Conservation (phyloP, 2,329 filamentous ascomycete species). For the Botryotinia calthae region DNA sequence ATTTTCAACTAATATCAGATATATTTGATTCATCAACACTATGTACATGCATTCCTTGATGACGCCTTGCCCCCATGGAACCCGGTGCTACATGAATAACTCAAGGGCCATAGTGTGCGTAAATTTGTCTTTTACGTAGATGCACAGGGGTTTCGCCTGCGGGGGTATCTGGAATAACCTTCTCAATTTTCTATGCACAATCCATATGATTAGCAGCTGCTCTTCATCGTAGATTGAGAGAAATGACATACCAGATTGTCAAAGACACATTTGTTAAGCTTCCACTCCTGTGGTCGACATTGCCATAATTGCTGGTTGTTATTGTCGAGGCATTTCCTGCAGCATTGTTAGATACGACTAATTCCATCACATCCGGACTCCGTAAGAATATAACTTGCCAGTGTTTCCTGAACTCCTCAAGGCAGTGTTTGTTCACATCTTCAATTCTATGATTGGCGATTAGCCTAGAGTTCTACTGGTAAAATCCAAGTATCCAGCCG, state of each 20-base stretch:
- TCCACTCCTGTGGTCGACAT: constrained; percentile 83
- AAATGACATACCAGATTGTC: constrained; percentile 77
- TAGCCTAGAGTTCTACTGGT: constrained; percentile 16
- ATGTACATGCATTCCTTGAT: constrained; percentile 19
- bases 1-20: no score
- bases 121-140: constrained; percentile 62
- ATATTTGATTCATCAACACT: background rate
- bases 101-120: constrained; percentile 30
- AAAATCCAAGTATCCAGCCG: background rate
- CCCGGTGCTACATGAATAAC: background rate
- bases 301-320: constrained; percentile 98
- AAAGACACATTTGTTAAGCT: constrained; percentile 91
- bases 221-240: background rate
- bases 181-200: constrained; percentile 67
- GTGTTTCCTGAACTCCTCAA: constrained; percentile 86
- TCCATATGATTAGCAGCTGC: background rate
- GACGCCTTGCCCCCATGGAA: background rate
- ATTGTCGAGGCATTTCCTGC: constrained; percentile 80
- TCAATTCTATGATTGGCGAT: constrained; percentile 62
- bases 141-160: constrained; percentile 70
- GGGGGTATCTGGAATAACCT: constrained; percentile 73
- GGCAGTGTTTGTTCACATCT: constrained; percentile 93
- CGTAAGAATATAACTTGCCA: constrained; percentile 46
- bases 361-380: background rate
- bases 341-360: background rate